Evolutionary conservation across 2,329 filamentous ascomycete genomes (phyloP).

Genomic region (Fusarium scirpi): DNA sequence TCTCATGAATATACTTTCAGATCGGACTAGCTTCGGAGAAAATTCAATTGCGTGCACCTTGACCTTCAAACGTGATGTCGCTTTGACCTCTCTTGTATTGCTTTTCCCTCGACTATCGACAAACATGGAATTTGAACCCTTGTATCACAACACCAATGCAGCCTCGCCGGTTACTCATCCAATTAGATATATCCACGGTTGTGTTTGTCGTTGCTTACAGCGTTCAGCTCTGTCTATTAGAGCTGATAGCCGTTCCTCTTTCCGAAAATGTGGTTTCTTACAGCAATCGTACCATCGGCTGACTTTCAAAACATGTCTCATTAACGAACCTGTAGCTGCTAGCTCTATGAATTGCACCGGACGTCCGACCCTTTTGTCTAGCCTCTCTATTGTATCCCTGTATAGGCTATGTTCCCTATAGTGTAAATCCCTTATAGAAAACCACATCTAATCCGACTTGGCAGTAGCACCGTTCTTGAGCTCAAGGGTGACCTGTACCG

Average conservation of each 20-base stretch:
- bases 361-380: constrained; percentile 23
- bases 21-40: neutral
- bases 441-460: constrained; percentile 27
- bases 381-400: constrained; percentile 2
- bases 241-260: neutral
- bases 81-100: constrained; percentile 17
- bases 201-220: constrained; percentile 3
- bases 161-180: constrained; percentile 1
- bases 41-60: neutral
- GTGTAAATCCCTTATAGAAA: constrained; percentile 6
- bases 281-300: constrained; percentile 7
- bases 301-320: constrained; percentile 3
- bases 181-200: constrained; percentile 1
- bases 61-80: neutral
- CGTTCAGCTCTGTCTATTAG: neutral
- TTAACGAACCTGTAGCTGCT: neutral
- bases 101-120: neutral
- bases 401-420: constrained; percentile 12
- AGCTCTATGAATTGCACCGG: neutral
- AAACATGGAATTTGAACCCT: constrained; percentile 10
- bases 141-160: constrained; percentile 21
- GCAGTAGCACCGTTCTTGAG: constrained; percentile 42
- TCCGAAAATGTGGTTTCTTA: neutral
- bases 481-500: constrained; percentile 45
- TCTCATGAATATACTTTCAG: neutral